These are phyloP conservation scores for Epichloe gansuensis DNA, from an alignment of 2,329 filamentous ascomycete species.

Conservation along the genomic window DNA sequence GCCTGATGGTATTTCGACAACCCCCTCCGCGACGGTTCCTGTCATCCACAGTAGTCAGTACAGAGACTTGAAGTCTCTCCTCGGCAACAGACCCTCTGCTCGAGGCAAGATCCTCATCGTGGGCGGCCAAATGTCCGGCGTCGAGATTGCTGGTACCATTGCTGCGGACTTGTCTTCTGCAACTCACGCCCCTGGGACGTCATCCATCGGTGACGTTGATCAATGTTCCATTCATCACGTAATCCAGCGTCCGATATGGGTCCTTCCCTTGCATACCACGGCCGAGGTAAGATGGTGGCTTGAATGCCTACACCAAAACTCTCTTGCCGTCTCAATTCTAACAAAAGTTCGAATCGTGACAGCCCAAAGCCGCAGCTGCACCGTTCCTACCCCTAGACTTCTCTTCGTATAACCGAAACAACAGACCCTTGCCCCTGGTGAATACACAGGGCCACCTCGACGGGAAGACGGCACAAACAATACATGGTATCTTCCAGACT, in stretches of 20 bases:
- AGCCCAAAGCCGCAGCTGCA: conserved; percentile 35
- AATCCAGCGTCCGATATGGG: conserved; percentile 57
- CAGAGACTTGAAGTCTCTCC: conserved; percentile 36
- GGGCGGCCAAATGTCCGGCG: conserved; percentile 72
- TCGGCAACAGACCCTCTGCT: conserved; percentile 24
- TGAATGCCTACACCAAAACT: not conserved
- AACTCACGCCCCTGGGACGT: conserved; percentile 35
- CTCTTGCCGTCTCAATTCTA: too few relatives aligned
- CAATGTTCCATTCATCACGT: conserved; percentile 55
- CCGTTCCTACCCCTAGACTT: conserved; percentile 64
- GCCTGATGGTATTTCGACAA: conserved; percentile 28
- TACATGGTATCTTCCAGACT: conserved; percentile 37
- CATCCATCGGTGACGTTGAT: conserved; percentile 27
- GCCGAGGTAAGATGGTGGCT: conserved; percentile 28
- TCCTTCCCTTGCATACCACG: conserved; percentile 47
- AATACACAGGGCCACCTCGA: conserved; percentile 55
- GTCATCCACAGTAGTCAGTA: conserved; percentile 59
- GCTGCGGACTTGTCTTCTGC: conserved; percentile 58
- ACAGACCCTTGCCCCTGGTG: conserved; percentile 43
- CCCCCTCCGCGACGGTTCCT: conserved; percentile 25
- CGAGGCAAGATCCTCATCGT: conserved; percentile 57
- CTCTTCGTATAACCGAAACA: conserved; percentile 54
- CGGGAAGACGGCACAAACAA: conserved; percentile 38
- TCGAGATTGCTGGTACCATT: conserved; percentile 62
- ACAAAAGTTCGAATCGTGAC: not conserved